Conservation (phyloP, 129 eudicot genomes). For the Saposhnikovia divaricata region DNA sequence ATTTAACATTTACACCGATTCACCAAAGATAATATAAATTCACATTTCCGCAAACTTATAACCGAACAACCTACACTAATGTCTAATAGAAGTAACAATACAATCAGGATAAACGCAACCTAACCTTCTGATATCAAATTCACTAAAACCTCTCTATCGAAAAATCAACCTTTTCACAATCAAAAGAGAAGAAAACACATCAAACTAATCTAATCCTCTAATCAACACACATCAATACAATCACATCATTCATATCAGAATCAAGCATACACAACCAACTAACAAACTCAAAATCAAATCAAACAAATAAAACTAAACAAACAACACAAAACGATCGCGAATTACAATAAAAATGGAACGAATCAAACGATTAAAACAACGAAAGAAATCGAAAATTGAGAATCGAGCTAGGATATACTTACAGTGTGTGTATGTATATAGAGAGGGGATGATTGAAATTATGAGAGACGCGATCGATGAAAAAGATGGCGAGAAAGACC, state of each 20-base stretch:
- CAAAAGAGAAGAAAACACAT: background rate
- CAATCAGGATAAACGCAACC: background rate
- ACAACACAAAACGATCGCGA: background rate
- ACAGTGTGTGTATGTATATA: constrained; percentile 14
- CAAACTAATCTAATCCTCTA: background rate
- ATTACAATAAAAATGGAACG: background rate
- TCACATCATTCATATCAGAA: background rate
- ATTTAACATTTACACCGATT: background rate
- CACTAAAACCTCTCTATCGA: background rate
- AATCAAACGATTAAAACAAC: constrained; percentile 2
- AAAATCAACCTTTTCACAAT: background rate
- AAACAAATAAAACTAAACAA: background rate
- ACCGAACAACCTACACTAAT: background rate
- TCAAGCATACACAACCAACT: background rate
- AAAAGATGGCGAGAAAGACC: constrained; percentile 10
- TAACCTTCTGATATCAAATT: background rate
- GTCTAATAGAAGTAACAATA: background rate
- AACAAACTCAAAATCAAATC: background rate
- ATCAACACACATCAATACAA: background rate
- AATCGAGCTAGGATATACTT: constrained; percentile 15
- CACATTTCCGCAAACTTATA: background rate
- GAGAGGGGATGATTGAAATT: constrained; percentile 8
- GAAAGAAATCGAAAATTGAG: constrained; percentile 5
- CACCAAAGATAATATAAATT: background rate
- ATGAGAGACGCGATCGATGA: background rate